phyloP scores from a whole-genome alignment of 805 yeast species.

The Suhomyces pyralidae region DNA sequence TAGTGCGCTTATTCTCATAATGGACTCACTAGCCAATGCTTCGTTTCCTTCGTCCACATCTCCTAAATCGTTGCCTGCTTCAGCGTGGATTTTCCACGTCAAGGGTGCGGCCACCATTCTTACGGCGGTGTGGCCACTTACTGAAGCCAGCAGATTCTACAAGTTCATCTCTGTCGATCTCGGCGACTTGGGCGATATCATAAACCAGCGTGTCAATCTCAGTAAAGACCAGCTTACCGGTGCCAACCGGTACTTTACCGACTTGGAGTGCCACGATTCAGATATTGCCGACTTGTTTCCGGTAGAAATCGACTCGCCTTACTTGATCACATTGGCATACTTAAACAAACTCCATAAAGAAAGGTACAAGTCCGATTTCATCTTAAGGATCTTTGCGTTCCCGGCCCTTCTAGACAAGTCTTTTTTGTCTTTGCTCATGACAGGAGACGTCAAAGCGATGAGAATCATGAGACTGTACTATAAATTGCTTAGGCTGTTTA shows the following conservation, averaged over 20 bases:
- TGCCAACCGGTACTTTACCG: constrained; percentile 43
- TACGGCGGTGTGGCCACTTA: constrained; percentile 93
- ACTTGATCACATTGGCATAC: constrained; percentile 81
- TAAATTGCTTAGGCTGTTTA: constrained; percentile 72
- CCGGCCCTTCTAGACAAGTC: constrained; percentile 87
- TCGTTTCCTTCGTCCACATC: constrained; percentile 51
- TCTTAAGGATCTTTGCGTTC: constrained; percentile 83
- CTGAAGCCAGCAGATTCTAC: constrained; percentile 42
- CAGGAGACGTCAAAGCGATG: constrained; percentile 86
- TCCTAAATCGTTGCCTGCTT: constrained; percentile 70
- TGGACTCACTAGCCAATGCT: constrained; percentile 94
- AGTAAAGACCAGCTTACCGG: constrained; percentile 18
- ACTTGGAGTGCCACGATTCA: constrained; percentile 78
- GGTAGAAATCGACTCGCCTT: constrained; percentile 77
- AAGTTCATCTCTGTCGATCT: constrained; percentile 71
- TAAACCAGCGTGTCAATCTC: constrained; percentile 36
- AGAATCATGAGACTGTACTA: constrained; percentile 88
- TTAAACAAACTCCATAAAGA: constrained; percentile 81
- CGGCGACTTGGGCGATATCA: constrained; percentile 81
- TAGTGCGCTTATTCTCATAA: constrained; percentile 79
- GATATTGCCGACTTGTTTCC: constrained; percentile 86
- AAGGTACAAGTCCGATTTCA: constrained; percentile 79
- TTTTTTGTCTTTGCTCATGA: constrained; percentile 71
- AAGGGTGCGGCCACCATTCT: constrained; percentile 95
- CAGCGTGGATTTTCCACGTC: constrained; percentile 96